A percentile compares a stretch with the other conserved stretches of the same genome.
Evolutionary conservation across 768 basidiomycete species (phyloP).

Genomic region (Agaricus bisporus): DNA sequence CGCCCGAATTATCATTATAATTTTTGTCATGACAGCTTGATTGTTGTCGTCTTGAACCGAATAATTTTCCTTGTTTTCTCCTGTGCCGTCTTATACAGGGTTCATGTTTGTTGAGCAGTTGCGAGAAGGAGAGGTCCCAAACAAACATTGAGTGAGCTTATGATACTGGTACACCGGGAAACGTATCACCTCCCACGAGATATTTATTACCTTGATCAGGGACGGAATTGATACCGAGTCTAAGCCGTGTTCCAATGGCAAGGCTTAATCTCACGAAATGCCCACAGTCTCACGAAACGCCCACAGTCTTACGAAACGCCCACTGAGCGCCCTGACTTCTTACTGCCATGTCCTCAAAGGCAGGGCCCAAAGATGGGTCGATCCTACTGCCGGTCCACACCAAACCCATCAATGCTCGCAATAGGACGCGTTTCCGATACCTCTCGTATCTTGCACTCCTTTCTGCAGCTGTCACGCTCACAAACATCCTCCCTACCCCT

Average conservation of each 20-base stretch:
- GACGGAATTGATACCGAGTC: neutral
- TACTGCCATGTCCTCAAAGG: constrained; percentile 6
- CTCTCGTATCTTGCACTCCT: constrained; percentile 21
- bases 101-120: too few species aligned
- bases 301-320: too few species aligned
- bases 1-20: constrained; percentile 40
- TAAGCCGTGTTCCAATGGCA: too few species aligned
- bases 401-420: neutral
- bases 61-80: too few species aligned
- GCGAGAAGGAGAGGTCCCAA: too few species aligned
- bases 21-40: constrained; percentile 19
- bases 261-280: too few species aligned
- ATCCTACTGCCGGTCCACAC: neutral
- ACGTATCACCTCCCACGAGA: too few species aligned
- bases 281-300: too few species aligned
- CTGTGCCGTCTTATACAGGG: too few species aligned
- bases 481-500: constrained; percentile 27
- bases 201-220: neutral
- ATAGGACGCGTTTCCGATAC: neutral
- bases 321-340: neutral
- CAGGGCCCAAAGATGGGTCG: neutral
- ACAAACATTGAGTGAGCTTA: too few species aligned
- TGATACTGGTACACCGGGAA: too few species aligned
- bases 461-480: constrained; percentile 26
- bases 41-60: too few species aligned